Percentiles rank a stretch among this genome's conserved stretches.
Conservation (phyloP, 805 yeast species). For the Sugiyamaella marilandica region DNA sequence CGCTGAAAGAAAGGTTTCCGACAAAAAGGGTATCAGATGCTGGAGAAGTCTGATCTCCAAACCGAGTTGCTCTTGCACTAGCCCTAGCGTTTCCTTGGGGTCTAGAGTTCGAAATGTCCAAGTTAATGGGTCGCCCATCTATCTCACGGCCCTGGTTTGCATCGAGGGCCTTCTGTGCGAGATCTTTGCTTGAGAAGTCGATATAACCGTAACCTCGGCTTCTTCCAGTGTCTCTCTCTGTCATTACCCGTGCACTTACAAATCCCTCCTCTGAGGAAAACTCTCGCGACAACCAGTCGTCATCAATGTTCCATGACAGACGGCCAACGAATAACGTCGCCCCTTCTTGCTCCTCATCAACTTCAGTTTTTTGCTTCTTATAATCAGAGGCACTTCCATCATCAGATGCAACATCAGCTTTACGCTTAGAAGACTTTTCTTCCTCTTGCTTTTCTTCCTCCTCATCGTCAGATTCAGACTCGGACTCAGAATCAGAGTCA, state of each 20-base stretch:
- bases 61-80: constrained; percentile 78
- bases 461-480: constrained; percentile 27
- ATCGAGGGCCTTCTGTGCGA: constrained; percentile 80
- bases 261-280: constrained; percentile 75
- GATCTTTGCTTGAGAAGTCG: constrained; percentile 72
- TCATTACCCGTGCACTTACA: constrained; percentile 82
- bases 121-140: constrained; percentile 94
- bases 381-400: constrained; percentile 40
- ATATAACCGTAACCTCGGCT: constrained; percentile 94
- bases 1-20: constrained; percentile 92
- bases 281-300: constrained; percentile 85
- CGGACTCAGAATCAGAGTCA: constrained; percentile 22
- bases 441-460: constrained; percentile 6
- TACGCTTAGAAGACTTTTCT: constrained; percentile 23
- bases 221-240: constrained; percentile 86
- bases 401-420: constrained; percentile 21
- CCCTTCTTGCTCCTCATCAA: constrained; percentile 46
- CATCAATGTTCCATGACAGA: constrained; percentile 95
- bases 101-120: constrained; percentile 84
- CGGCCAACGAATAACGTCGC: constrained; percentile 95
- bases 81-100: constrained; percentile 56
- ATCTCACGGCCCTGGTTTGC: constrained; percentile 90
- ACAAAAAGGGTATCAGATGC: constrained; percentile 95
- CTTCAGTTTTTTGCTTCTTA: constrained; percentile 49
- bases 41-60: constrained; percentile 83